A percentile compares a stretch with the other conserved stretches of the same genome.
These are phyloP conservation scores for Paraphaeosphaeria sporulosa DNA, from an alignment of 2,329 filamentous ascomycete species.

Conservation along the genomic window DNA sequence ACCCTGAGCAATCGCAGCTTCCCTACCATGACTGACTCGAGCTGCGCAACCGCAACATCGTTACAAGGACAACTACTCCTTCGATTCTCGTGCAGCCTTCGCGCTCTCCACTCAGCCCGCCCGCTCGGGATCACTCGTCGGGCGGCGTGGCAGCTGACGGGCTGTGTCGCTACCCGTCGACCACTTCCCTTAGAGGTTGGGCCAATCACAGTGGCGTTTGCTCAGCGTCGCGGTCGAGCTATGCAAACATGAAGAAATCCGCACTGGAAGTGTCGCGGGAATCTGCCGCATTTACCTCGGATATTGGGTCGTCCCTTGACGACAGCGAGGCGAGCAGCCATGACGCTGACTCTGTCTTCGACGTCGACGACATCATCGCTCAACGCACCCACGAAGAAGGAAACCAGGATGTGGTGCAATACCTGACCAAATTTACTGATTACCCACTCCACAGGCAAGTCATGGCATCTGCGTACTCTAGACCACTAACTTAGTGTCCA, in stretches of 20 bases:
- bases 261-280: background rate
- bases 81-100: background rate
- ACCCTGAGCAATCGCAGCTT: background rate
- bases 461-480: background rate
- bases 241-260: background rate
- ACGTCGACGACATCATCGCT: slow-evolving; percentile 33
- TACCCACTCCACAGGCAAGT: slow-evolving; percentile 58
- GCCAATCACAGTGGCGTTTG: background rate
- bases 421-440: slow-evolving; percentile 70
- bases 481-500: background rate
- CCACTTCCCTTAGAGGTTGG: background rate
- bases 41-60: background rate
- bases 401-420: slow-evolving; percentile 49
- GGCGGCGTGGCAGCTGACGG: background rate
- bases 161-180: background rate
- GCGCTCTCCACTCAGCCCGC: background rate
- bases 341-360: slow-evolving; percentile 19
- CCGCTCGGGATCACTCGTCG: background rate
- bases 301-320: slow-evolving; percentile 61
- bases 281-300: slow-evolving; percentile 35
- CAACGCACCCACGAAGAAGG: slow-evolving; percentile 56
- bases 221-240: background rate
- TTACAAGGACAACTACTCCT: background rate
- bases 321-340: slow-evolving; percentile 51
- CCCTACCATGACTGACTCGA: background rate